Evolutionary conservation across 768 basidiomycete species (phyloP).

Genomic region (Suillus subluteus): DNA sequence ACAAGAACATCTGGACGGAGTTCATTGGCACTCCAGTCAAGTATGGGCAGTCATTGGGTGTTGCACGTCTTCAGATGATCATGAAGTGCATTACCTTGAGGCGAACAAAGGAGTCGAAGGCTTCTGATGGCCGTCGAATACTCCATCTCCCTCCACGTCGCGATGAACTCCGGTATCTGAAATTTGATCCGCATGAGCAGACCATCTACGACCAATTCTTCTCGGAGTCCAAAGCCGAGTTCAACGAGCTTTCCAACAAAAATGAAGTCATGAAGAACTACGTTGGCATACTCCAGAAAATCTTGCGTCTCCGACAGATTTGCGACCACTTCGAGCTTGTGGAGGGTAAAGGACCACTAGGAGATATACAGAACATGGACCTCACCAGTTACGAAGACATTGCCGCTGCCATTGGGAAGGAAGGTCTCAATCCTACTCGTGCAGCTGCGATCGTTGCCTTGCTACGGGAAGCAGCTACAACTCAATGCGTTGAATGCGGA

Average conservation of each 20-base stretch:
- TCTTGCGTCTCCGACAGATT: constrained; percentile 94
- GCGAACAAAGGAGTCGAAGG: constrained; percentile 90
- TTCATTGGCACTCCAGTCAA: constrained; percentile 93
- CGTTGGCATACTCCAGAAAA: constrained; percentile 95
- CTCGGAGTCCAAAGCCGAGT: constrained; percentile 89
- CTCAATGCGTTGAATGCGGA: constrained; percentile 89
- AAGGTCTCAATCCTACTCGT: constrained; percentile 76
- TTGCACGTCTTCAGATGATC: constrained; percentile 92
- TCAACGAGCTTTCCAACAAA: constrained; percentile 81
- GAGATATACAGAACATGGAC: constrained; percentile 51
- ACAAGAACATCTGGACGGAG: constrained; percentile 92
- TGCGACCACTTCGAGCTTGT: constrained; percentile 96
- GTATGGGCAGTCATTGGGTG: constrained; percentile 85
- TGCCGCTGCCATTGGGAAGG: constrained; percentile 68
- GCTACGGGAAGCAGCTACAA: constrained; percentile 82
- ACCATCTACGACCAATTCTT: constrained; percentile 89
- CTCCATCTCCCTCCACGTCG: constrained; percentile 89
- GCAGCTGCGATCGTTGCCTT: constrained; percentile 87
- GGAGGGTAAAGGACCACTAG: constrained; percentile 60
- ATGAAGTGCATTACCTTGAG: constrained; percentile 97
- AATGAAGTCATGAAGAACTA: constrained; percentile 98
- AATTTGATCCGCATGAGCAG: constrained; percentile 82
- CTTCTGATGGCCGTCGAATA: constrained; percentile 80
- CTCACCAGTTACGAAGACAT: constrained; percentile 74
- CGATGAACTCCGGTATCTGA: constrained; percentile 84